Evolutionary conservation across 164 flowering plant species (phyloP), one percentile per base, ranked within the genome.

Genomic region (Protea cynaroides): DNA sequence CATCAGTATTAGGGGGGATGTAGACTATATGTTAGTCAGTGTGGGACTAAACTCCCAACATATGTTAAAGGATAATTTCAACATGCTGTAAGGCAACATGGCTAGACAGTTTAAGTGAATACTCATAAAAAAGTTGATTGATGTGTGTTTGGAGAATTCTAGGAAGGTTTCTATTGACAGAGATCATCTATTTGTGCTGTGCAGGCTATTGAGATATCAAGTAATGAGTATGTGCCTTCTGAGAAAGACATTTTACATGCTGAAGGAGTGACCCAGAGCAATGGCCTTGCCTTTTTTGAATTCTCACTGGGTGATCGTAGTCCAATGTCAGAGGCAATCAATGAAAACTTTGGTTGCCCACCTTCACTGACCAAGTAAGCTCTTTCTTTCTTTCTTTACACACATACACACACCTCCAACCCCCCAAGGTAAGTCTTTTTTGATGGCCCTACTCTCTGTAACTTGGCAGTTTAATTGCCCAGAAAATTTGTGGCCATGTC

Each of bases 191-290:
- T 40, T 44, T 44, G 49, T 49, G 18, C 52, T 59, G 8, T 59
- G 14, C 71, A 79, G 82, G 82, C 75, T 37, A 69, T 79, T 63
- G 82, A 76, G 67, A 68, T 79, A 64, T 79, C 82, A 11, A 68
- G 80, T 69, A 76, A 76, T 54, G 82, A 76, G 59, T 79, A 79
- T 61, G 78, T 74, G 68, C 78, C 80, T 64, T 76, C 82, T 10
- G 78, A 79, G 69, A 72, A 52, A 43, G 82, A 79, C 72, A 76
- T 79, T 29, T 65, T 79, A 61, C 72, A 72, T 61, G 78, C 82
- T 58, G 82, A 79, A 70, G 82, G 82, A 43, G 75, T 79, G 57
- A 65, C 78, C 34, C 76, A 63, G 50, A 63, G 76, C 70, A 76
- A 79, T 68, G 78, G 82, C 52, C 66, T 76, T 52, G 60, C 78